A percentile compares a stretch with the other conserved stretches of the same genome.
Evolutionary conservation across 164 flowering plant species (phyloP).

Genomic region (Berberis vulgaris): DNA sequence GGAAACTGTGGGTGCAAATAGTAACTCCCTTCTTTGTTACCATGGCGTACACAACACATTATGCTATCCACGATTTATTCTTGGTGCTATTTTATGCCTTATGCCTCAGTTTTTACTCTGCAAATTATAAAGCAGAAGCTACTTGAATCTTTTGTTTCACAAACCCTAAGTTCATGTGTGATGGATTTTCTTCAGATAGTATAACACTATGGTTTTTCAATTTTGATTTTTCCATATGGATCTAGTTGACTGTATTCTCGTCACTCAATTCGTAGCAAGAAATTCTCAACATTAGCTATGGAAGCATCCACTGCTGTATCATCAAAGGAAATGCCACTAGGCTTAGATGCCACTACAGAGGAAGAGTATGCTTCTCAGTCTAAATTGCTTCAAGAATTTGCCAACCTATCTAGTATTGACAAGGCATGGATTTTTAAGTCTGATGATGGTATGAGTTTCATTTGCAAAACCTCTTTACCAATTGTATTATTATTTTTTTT

Average conservation of each 20-base stretch:
- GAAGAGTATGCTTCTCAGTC: constrained; percentile 69
- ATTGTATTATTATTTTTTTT: too few relatives aligned
- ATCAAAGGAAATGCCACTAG: constrained; percentile 27
- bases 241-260: constrained; percentile 1
- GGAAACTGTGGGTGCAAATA: too few relatives aligned
- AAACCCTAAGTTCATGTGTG: too few relatives aligned
- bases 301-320: constrained; percentile 28
- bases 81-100: too few relatives aligned
- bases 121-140: too few relatives aligned
- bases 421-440: constrained; percentile 77
- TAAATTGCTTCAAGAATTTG: constrained; percentile 61
- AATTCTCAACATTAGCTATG: constrained; percentile 35
- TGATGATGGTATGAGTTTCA: constrained; percentile 35
- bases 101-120: too few relatives aligned
- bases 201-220: too few relatives aligned
- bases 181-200: too few relatives aligned
- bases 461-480: neutral
- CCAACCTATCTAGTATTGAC: constrained; percentile 52
- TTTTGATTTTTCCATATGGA: neutral
- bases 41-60: too few relatives aligned
- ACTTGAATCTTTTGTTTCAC: neutral
- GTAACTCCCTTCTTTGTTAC: too few relatives aligned
- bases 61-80: too few relatives aligned
- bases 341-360: constrained; percentile 40
- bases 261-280: constrained; percentile 17